Conservation (phyloP, 208 protist genomes). For the Wallacemonas rigidus region DNA sequence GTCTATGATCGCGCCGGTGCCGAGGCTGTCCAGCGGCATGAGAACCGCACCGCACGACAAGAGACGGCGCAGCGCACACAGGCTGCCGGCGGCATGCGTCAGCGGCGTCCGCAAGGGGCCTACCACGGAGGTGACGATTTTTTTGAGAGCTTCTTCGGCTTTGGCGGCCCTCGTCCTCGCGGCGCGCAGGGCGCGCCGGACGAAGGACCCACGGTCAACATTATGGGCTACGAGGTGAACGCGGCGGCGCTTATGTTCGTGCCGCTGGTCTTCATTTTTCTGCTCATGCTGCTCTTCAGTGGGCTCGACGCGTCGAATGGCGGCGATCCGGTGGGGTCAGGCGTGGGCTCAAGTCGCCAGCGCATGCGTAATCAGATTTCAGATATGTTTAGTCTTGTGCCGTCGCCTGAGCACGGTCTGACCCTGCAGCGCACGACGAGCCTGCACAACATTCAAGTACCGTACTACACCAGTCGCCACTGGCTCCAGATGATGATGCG, state of each 20-base stretch:
- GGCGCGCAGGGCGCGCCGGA: conserved; percentile 4
- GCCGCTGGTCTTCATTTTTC: conserved; percentile 70
- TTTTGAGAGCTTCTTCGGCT: conserved; percentile 79
- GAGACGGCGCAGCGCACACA: conserved; percentile 18
- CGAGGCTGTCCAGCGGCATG: conserved; percentile 82
- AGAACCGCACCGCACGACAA: conserved; percentile 50
- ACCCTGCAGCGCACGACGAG: conserved; percentile 55
- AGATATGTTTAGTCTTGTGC: conserved; percentile 66
- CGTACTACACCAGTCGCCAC: conserved; percentile 63
- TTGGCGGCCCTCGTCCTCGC: conserved; percentile 14
- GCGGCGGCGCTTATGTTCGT: conserved; percentile 62
- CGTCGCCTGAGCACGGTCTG: conserved; percentile 46
- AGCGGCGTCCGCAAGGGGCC: conserved; percentile 15
- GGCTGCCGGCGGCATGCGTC: conserved; percentile 19
- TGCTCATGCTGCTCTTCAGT: conserved; percentile 68
- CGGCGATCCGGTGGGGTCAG: conserved; percentile 7
- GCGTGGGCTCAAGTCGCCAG: background rate
- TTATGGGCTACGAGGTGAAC: conserved; percentile 34
- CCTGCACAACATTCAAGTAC: conserved; percentile 57
- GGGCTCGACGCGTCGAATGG: conserved; percentile 42
- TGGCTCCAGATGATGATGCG: conserved; percentile 62
- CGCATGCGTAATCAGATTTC: conserved; percentile 14
- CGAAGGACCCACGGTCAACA: conserved; percentile 18
- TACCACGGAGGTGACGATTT: conserved; percentile 44
- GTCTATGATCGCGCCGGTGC: conserved; percentile 84